Evolutionary conservation across 768 basidiomycete species (phyloP), one percentile per base, ranked within the genome.

Genomic region (Coprinellus aureogranulatus): DNA sequence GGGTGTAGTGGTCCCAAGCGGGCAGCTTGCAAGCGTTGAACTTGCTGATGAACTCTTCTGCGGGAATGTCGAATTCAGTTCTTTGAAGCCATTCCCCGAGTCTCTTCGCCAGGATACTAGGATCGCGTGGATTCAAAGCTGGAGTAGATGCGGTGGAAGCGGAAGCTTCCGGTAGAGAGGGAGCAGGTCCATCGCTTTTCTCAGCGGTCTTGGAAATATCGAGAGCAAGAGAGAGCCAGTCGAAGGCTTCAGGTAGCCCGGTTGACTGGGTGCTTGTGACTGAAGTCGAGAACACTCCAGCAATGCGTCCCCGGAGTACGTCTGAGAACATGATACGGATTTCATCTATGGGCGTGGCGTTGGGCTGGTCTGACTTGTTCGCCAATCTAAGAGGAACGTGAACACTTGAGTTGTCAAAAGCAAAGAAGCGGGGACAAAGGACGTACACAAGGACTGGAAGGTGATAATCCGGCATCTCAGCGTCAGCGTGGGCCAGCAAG

Each of bases 331-430:
- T 58, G 30, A 67, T 62, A 8, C 71, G 68, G 16, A 89, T 75
- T 54, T 83, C 77, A 57, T 78, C 74, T 2, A 81, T 67, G 30
- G 77, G 71, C 66, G 82, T 73, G 31, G 77, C 74, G 58, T 79
- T 77, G 12, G 84, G 79, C 39, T 79, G 58, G 69, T 89, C 86
- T 64, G 82, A 79, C 70, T 88, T 88, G 69, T 84, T 87, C 57
- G 83, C 85, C 26, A 88, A 64, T 55, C 77, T 78, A 22, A 34
- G 10, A 23, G 14, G 34, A 40, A 46, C 18, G 40, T n/a, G n/a
- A n/a, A n/a, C n/a, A n/a, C n/a, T n/a, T 25, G 14, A 42, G 42
- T n/a, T 14, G 6, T 6, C 34, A 34, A 34, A 6, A 14, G 8
- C 34, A 14, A 34, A n/a, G n/a, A 14, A 26, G 28, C 0, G 11